Evolutionary conservation across 805 yeast species (phyloP).

Genomic region (Candida taoyuanica): DNA sequence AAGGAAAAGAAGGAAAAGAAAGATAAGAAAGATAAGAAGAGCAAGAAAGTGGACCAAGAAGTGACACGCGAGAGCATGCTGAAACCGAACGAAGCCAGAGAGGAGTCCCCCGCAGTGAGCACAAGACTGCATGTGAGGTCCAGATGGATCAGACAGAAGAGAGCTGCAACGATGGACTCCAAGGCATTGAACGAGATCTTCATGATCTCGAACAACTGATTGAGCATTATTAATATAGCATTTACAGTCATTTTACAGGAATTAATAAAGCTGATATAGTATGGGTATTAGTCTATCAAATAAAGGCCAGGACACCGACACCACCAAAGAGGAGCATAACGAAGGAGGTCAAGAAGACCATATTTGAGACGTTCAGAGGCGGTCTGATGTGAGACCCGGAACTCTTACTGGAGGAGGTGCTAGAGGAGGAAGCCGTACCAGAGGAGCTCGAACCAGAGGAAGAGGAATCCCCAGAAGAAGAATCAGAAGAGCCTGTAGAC

Average conservation of each 20-base stretch:
- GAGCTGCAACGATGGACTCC: conserved; percentile 87
- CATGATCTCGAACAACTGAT: conserved; percentile 58
- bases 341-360: conserved; percentile 24
- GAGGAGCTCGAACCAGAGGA: conserved; percentile 26
- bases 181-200: conserved; percentile 89
- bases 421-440: conserved; percentile 26
- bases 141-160: conserved; percentile 82
- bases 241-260: no score
- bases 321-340: conserved; percentile 42
- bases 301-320: conserved; percentile 32
- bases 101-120: conserved; percentile 34
- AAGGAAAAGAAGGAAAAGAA: conserved; percentile 29
- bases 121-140: conserved; percentile 75
- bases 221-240: not conserved
- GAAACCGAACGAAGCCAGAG: conserved; percentile 31
- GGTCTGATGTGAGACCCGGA: conserved; percentile 16
- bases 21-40: conserved; percentile 26
- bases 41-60: conserved; percentile 28
- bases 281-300: no score
- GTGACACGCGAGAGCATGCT: conserved; percentile 40
- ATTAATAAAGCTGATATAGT: no score
- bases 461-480: conserved; percentile 24
- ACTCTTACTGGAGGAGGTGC: conserved; percentile 22
- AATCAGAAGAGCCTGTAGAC: conserved; percentile 24
- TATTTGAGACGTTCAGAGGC: conserved; percentile 12